Percentiles rank a stretch among this genome's conserved stretches.
Evolutionary conservation across 2,329 filamentous ascomycete genomes (phyloP).

Genomic region (Penicillium sp.): DNA sequence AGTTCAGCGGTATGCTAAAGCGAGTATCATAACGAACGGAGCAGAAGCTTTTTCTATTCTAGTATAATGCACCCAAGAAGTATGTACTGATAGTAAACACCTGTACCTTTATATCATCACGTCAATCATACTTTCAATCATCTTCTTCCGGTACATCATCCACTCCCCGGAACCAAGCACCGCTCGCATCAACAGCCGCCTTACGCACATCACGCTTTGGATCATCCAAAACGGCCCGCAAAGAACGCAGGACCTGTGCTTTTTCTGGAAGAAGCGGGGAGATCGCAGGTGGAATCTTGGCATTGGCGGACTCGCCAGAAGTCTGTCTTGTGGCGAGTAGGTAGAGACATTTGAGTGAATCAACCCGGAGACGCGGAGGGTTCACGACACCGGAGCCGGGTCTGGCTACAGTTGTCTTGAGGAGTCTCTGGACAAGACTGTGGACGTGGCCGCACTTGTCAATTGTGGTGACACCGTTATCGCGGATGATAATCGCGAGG

Average conservation of each 20-base stretch:
- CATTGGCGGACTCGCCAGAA: conserved; percentile 19
- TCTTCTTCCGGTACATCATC: conserved; percentile 62
- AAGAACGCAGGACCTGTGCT: conserved; percentile 55
- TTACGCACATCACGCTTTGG: conserved; percentile 61
- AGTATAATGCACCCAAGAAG: background rate
- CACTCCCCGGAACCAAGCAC: conserved; percentile 58
- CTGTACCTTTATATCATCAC: background rate
- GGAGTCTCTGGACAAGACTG: conserved; percentile 57
- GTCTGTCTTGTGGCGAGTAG: conserved; percentile 35
- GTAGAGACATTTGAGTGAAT: conserved; percentile 39
- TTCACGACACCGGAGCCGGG: conserved; percentile 18
- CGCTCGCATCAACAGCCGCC: conserved; percentile 61
- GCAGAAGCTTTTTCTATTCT: background rate
- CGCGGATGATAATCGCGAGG: conserved; percentile 57
- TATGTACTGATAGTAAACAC: background rate
- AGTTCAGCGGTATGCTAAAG: background rate
- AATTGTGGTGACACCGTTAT: conserved; percentile 54
- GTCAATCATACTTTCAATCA: conserved; percentile 34
- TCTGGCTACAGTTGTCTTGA: conserved; percentile 45
- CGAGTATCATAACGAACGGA: background rate
- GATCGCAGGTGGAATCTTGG: conserved; percentile 28
- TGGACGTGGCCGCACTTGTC: conserved; percentile 56
- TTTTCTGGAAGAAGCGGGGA: conserved; percentile 58
- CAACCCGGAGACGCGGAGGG: conserved; percentile 31
- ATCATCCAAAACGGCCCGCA: conserved; percentile 61